Evolutionary conservation across 495 filamentous ascomycete genomes (phyloP), one percentile per base, ranked within the genome.

Genomic region (Xylaria scruposa): DNA sequence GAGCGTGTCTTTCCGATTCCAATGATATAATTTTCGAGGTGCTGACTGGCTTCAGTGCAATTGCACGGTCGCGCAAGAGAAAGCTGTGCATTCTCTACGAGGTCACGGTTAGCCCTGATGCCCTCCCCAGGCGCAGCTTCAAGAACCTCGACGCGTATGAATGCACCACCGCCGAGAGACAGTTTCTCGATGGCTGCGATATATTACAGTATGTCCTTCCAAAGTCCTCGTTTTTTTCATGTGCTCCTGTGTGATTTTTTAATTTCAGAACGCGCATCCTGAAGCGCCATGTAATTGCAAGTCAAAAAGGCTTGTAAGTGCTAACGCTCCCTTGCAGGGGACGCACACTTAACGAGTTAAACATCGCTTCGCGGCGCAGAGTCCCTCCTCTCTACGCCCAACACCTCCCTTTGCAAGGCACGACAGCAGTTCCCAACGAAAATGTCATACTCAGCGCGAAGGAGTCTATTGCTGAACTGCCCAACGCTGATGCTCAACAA

Each of bases 1-100:
- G 81, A 79, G 80, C 82, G 73, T 72, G 77, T 58, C 80, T 79
- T 75, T 79, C 81, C 82, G 81, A 81, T 82, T 81, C 78, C 80
- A 81, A 86, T 75, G 75, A 81, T 85, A 73, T 78, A 61, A 72
- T 70, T 73, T 78, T 75, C 15, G 60, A 24, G 33, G 61, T 82
- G 70, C 78, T 87, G 70, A 85, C 77, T 56, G 26, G 70, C 83
- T 79, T 68, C 79, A 95, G 92, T 86, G 88, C 86, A 85, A 91
- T 91, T 87, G 86, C 90, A 84, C 83, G 81, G 83, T 91, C 91
- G 84, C 91, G 92, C 78, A 93, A 94, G 87, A 90, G 91, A 80
- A 95, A 95, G 83, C 84, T 97, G 78, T 90, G 89, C 76, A 91
- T 94, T 83, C 88, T 97, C 75, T 95, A 91, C 84, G 83, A 86